Percentiles rank a stretch among this genome's conserved stretches.
These are phyloP conservation scores for Colletotrichum karsti DNA, from an alignment of 2,329 filamentous ascomycete species.

Conservation along the genomic window DNA sequence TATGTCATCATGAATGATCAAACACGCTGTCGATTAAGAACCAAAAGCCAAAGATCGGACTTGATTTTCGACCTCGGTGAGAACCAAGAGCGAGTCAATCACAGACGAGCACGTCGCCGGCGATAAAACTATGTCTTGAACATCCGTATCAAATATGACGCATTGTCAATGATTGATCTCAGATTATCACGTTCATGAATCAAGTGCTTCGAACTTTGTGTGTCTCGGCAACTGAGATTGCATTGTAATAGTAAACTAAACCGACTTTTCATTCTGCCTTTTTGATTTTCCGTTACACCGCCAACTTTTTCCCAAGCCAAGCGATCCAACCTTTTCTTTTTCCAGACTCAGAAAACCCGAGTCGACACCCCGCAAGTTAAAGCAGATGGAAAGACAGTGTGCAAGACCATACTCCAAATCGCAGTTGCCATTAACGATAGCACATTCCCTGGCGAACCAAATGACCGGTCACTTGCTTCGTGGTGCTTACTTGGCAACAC, in stretches of 20 bases:
- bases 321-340: slow-evolving; percentile 16
- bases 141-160: too few species aligned
- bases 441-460: not conserved
- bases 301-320: not conserved
- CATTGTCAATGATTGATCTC: too few species aligned
- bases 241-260: not conserved
- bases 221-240: slow-evolving; percentile 5
- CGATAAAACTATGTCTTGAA: too few species aligned
- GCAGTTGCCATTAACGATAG: not conserved
- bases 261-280: slow-evolving; percentile 12
- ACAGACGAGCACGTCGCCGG: too few species aligned
- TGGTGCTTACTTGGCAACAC: slow-evolving; percentile 32
- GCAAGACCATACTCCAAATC: not conserved
- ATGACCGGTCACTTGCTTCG: slow-evolving; percentile 12
- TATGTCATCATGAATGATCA: too few species aligned
- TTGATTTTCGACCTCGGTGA: too few species aligned
- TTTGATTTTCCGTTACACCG: slow-evolving; percentile 17
- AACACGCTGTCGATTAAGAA: too few species aligned
- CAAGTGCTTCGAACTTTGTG: too few species aligned
- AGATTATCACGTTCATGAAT: too few species aligned
- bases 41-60: too few species aligned
- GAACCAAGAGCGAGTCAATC: too few species aligned
- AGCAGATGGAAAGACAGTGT: not conserved
- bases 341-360: not conserved
- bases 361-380: not conserved